These are phyloP conservation scores for Botrytis deweyae DNA, from an alignment of 2,329 filamentous ascomycete genomes.

Conservation along the genomic window DNA sequence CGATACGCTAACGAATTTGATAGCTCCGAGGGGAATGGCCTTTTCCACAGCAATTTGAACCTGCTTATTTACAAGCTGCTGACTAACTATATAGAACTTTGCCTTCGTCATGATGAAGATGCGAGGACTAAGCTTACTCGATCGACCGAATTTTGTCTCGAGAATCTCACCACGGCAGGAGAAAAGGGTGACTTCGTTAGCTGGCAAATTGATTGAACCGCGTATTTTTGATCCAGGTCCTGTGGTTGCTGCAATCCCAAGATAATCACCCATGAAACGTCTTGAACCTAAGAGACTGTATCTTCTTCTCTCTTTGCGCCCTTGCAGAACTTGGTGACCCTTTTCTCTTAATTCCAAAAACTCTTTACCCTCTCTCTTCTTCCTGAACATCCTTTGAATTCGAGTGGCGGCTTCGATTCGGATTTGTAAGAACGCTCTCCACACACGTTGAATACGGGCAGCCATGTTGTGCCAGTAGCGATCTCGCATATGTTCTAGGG, in stretches of 20 bases:
- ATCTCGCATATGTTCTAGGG: constrained; percentile 95
- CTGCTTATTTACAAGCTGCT: constrained; percentile 78
- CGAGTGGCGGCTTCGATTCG: constrained; percentile 87
- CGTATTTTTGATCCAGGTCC: constrained; percentile 82
- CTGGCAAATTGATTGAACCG: constrained; percentile 66
- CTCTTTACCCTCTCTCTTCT: constrained; percentile 86
- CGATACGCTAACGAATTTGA: constrained; percentile 83
- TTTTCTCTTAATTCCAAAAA: constrained; percentile 85
- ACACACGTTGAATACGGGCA: constrained; percentile 92
- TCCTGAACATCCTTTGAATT: constrained; percentile 94
- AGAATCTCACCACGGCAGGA: constrained; percentile 88
- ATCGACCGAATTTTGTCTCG: constrained; percentile 93
- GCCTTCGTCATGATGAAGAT: constrained; percentile 80
- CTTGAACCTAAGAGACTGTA: constrained; percentile 90
- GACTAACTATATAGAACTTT: constrained; percentile 86
- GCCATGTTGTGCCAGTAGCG: constrained; percentile 99
- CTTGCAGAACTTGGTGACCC: constrained; percentile 77
- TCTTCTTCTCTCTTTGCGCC: constrained; percentile 85
- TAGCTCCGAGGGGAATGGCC: constrained; percentile 77
- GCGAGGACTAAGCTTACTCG: constrained; percentile 87
- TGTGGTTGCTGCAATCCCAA: constrained; percentile 77
- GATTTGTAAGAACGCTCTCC: constrained; percentile 94
- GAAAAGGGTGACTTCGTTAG: constrained; percentile 77
- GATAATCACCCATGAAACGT: constrained; percentile 91
- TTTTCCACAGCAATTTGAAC: constrained; percentile 79